These are phyloP conservation scores for Nakazawaea ernobii DNA, from an alignment of 805 yeast species.

Conservation along the genomic window DNA sequence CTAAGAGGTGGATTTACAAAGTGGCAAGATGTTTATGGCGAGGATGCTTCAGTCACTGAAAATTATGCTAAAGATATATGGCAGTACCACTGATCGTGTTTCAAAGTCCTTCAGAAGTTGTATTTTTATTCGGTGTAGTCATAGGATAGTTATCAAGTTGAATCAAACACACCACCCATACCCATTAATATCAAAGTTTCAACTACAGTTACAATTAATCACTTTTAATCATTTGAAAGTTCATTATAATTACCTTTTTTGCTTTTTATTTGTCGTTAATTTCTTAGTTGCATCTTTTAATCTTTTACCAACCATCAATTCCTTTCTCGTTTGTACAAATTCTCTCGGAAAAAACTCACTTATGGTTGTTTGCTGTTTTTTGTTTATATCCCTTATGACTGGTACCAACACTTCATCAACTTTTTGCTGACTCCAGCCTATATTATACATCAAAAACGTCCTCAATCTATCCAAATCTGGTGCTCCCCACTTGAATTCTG, in stretches of 20 bases:
- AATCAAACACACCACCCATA: too few species aligned
- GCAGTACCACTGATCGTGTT: slow-evolving; percentile 10
- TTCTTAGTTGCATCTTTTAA: slow-evolving; percentile 52
- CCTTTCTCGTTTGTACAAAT: slow-evolving; percentile 38
- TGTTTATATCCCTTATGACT: slow-evolving; percentile 72
- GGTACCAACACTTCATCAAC: slow-evolving; percentile 86
- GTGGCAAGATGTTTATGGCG: slow-evolving; percentile 79
- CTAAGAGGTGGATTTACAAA: slow-evolving; percentile 78
- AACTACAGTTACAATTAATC: too few species aligned
- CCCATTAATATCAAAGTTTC: too few species aligned
- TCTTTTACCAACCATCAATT: slow-evolving; percentile 52
- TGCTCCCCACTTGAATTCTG: slow-evolving; percentile 82
- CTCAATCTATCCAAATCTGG: slow-evolving; percentile 82
- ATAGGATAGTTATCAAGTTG: too few species aligned
- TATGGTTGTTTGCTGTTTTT: slow-evolving; percentile 54
- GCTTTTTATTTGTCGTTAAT: slow-evolving; percentile 24
- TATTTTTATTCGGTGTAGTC: too few species aligned
- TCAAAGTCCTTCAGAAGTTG: too few species aligned
- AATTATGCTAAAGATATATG: slow-evolving; percentile 41
- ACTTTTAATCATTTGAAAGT: too few species aligned
- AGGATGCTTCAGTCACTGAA: slow-evolving; percentile 58
- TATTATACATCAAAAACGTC: slow-evolving; percentile 56
- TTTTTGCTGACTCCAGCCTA: slow-evolving; percentile 74
- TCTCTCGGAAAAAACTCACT: slow-evolving; percentile 67
- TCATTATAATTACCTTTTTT: slow-evolving; percentile 1